These are phyloP conservation scores for Voacanga thouarsii DNA, from an alignment of 257 asterid species.

Conservation along the genomic window DNA sequence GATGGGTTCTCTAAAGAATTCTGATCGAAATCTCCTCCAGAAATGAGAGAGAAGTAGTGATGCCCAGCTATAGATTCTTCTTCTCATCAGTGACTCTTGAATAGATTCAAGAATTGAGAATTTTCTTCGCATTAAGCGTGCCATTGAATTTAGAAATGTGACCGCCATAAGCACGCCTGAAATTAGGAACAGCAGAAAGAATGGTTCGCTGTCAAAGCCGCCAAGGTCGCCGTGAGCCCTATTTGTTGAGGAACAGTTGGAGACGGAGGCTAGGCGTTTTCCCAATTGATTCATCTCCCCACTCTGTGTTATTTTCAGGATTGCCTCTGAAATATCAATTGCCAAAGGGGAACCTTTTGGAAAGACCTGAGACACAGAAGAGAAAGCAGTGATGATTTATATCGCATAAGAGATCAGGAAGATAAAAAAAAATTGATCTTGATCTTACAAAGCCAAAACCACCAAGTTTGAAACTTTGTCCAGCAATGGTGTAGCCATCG, in stretches of 20 bases:
- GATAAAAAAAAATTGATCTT: not conserved
- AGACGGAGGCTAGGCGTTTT: slow-evolving; percentile 27
- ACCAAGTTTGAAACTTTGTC: slow-evolving; percentile 50
- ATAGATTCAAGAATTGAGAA: not conserved
- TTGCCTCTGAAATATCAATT: slow-evolving; percentile 49
- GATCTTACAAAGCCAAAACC: slow-evolving; percentile 70
- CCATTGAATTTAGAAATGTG: slow-evolving; percentile 20
- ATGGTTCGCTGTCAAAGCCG: slow-evolving; percentile 38
- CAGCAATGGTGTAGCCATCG: slow-evolving; percentile 44
- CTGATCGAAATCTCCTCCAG: slow-evolving; percentile 2
- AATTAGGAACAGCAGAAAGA: slow-evolving; percentile 36
- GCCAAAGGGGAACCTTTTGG: slow-evolving; percentile 51
- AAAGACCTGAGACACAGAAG: slow-evolving; percentile 41
- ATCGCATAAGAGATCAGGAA: not conserved
- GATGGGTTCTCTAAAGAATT: slow-evolving; percentile 4
- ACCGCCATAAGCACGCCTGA: slow-evolving; percentile 24
- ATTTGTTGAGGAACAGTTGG: slow-evolving; percentile 33
- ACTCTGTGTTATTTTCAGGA: slow-evolving; percentile 45
- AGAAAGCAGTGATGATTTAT: no score
- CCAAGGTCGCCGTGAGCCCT: slow-evolving; percentile 13
- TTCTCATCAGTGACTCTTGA: not conserved
- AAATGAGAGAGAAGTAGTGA: slow-evolving; percentile 8
- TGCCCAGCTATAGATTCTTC: slow-evolving; percentile 15
- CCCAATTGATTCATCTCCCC: slow-evolving; percentile 44
- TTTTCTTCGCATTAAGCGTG: slow-evolving; percentile 10